Conservation (phyloP, 1,139 yeast species). For the Geotrichum cucujoidarum region DNA sequence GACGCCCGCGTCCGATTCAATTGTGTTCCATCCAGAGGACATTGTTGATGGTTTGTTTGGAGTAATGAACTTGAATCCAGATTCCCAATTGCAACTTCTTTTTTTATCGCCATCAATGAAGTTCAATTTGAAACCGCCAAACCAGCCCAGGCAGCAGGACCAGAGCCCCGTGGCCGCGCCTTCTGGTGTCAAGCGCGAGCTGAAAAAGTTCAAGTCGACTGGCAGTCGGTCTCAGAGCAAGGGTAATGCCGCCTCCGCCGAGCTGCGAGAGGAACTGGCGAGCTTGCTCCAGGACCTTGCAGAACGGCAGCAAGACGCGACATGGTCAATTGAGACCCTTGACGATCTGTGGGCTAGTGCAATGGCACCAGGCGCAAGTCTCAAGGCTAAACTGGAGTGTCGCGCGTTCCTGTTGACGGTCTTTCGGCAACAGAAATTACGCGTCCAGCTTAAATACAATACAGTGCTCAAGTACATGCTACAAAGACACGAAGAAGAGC, state of each 20-base stretch:
- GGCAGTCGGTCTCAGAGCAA: not conserved
- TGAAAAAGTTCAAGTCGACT: not conserved
- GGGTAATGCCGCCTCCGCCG: not conserved
- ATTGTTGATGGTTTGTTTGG: constrained; percentile 3
- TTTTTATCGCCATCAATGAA: not conserved
- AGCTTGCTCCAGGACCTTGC: not conserved
- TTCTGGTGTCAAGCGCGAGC: not conserved
- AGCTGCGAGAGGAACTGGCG: not conserved
- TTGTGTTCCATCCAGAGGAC: constrained; percentile 56
- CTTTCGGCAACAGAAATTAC: not conserved
- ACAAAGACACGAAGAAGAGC: constrained; percentile 13
- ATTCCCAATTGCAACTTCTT: not conserved
- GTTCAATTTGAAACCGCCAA: not conserved
- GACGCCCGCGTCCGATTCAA: constrained; percentile 72
- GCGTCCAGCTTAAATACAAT: not conserved
- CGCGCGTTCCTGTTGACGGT: not conserved
- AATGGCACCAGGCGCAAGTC: not conserved
- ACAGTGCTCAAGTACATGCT: constrained; percentile 13
- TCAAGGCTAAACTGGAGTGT: not conserved
- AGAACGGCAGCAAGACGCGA: not conserved
- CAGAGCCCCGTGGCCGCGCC: too few relatives aligned
- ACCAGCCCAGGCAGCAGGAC: too few relatives aligned
- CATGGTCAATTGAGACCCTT: not conserved
- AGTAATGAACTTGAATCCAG: not conserved
- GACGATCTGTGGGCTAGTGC: not conserved